Evolutionary conservation across 2,329 filamentous ascomycete species (phyloP), one percentile per base, ranked within the genome.

Genomic region (Pseudogymnoascus sp.): DNA sequence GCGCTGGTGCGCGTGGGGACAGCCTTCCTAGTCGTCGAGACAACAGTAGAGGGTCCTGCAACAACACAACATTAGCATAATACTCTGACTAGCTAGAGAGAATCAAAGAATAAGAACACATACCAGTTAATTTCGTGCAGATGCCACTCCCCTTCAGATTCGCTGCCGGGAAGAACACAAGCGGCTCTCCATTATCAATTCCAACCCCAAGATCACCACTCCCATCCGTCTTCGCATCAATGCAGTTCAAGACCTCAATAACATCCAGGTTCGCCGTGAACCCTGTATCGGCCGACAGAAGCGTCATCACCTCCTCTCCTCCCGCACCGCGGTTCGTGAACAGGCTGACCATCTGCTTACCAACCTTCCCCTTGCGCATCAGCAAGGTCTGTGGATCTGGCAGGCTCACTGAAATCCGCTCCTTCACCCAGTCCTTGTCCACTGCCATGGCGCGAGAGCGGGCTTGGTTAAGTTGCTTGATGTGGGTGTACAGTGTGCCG

Each of bases 401-500:
- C n/a, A 19, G 50, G 50, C 26, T 56, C n/a, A 56, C 26, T 1
- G 50, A 33, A 19, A 56, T 56, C n/a, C 50, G 26, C 26, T 56
- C n/a, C 9, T 31, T 56, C 5, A 33, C 50, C 50, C 50, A 56
- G 11, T 56, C 50, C 29, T 56, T 56, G 50, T 56, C 50, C n/a
- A 56, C 50, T 33, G 26, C 19, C 13, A 56, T 56, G 1, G 50
- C 50, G 29, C 50, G 50, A 19, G 50, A 56, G 19, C 80, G 79
- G 31, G 80, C 75, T 15, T 72, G 70, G 65, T 83, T 83, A 15
- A 80, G 68, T 0, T 67, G 62, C 0, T 75, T 70, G 33, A 80
- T 74, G 15, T 72, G 69, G 26, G 68, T 65, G 67, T 80, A 80
- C 1, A 79, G 67, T 4, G 73, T 68, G 4, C 72, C 65, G 0